Percentiles rank a stretch among this genome's conserved stretches.
These are phyloP conservation scores for Candida nonsorbophila DNA, from an alignment of 805 yeast genomes.

Conservation along the genomic window DNA sequence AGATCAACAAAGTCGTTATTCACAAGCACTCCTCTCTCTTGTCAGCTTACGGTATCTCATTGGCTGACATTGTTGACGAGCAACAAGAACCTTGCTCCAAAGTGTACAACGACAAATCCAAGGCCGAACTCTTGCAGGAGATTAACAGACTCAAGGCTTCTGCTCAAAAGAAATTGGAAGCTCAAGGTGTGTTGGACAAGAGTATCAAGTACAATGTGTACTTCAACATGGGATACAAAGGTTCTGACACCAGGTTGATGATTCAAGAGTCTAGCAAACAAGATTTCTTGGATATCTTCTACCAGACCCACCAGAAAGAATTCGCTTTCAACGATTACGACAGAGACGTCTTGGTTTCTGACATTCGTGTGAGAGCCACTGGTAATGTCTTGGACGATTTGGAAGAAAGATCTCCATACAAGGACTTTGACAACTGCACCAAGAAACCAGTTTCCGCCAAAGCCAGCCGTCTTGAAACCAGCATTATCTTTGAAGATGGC, in stretches of 20 bases:
- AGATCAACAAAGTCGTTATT: slow-evolving; percentile 61
- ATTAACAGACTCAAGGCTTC: slow-evolving; percentile 4
- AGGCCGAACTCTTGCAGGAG: slow-evolving; percentile 11
- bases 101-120: slow-evolving; percentile 21
- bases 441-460: slow-evolving; percentile 2
- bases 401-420: slow-evolving; percentile 47
- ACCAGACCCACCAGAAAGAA: slow-evolving; percentile 56
- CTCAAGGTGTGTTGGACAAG: slow-evolving; percentile 9
- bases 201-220: slow-evolving; percentile 7
- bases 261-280: slow-evolving; percentile 12
- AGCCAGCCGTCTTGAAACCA: neutral
- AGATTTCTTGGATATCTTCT: slow-evolving; percentile 43
- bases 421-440: slow-evolving; percentile 13
- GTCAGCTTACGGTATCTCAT: slow-evolving; percentile 83
- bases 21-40: slow-evolving; percentile 80
- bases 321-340: slow-evolving; percentile 61
- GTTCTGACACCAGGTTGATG: slow-evolving; percentile 24
- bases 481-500: slow-evolving; percentile 41
- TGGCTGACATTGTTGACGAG: slow-evolving; percentile 82
- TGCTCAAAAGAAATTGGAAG: slow-evolving; percentile 7
- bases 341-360: slow-evolving; percentile 60
- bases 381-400: slow-evolving; percentile 44
- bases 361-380: slow-evolving; percentile 65
- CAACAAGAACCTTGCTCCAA: slow-evolving; percentile 65
- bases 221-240: slow-evolving; percentile 16